These are phyloP conservation scores for Pleurotus eryngii DNA, from an alignment of 768 basidiomycete species.

Conservation along the genomic window DNA sequence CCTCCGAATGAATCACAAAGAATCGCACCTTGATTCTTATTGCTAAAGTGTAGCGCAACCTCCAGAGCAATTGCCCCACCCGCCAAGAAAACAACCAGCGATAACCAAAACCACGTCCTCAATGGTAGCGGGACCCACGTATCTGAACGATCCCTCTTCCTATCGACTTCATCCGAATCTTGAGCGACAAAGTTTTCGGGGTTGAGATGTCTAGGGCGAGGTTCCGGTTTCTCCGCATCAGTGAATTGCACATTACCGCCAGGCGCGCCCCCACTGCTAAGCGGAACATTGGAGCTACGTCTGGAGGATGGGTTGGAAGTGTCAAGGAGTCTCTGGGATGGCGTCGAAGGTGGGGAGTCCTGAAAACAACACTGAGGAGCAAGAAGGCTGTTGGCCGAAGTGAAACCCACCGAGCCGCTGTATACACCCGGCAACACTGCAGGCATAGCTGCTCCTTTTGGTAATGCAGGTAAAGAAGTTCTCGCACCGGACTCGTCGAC, in stretches of 20 bases:
- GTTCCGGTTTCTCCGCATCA: not conserved
- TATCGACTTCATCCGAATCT: not conserved
- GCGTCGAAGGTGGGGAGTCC: not conserved
- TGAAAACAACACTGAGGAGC: not conserved
- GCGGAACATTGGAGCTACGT: not conserved
- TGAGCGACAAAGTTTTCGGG: not conserved
- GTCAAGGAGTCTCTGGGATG: conserved; percentile 5
- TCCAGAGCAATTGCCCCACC: conserved; percentile 42
- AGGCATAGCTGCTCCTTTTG: not conserved
- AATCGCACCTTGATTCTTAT: conserved; percentile 39
- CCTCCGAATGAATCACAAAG: not conserved
- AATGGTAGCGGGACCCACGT: conserved; percentile 44
- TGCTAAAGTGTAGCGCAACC: conserved; percentile 42
- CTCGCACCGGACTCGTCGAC: too few species aligned
- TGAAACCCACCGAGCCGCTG: not conserved
- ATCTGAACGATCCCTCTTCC: not conserved
- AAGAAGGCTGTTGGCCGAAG: not conserved
- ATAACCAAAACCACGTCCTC: conserved; percentile 42
- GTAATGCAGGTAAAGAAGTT: not conserved
- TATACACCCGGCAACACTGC: not conserved
- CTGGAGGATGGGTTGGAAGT: not conserved
- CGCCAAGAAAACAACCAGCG: conserved; percentile 35
- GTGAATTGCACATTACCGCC: not conserved
- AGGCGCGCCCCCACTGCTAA: not conserved
- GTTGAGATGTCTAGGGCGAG: not conserved